Evolutionary conservation across 495 filamentous ascomycete genomes (phyloP).

Genomic region (Neurospora tetrasperma): DNA sequence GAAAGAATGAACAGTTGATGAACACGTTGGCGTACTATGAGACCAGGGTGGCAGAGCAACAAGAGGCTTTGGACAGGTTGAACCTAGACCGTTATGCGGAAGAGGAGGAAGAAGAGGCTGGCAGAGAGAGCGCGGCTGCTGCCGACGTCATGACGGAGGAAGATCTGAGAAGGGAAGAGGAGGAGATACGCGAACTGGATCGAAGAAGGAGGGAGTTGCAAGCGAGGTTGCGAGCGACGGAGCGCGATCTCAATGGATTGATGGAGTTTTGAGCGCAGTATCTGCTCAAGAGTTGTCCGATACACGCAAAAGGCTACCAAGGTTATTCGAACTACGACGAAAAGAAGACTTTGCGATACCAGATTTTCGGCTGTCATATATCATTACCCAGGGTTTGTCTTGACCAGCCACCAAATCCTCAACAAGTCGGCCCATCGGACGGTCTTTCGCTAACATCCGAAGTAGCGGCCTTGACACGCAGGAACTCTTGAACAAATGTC

Average conservation of each 20-base stretch:
- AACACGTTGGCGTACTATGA: conserved; percentile 73
- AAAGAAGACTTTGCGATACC: neutral
- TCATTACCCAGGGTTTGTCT: neutral
- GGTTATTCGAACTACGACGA: neutral
- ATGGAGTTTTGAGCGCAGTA: conserved; percentile 23
- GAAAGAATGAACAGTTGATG: conserved; percentile 60
- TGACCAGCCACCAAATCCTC: neutral
- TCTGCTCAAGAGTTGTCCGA: neutral
- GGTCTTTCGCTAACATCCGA: conserved; percentile 7
- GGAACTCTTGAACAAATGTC: conserved; percentile 47
- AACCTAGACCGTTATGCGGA: conserved; percentile 44
- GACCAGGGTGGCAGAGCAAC: conserved; percentile 65
- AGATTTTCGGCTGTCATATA: neutral
- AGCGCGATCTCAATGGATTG: conserved; percentile 65
- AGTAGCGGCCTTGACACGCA: conserved; percentile 32
- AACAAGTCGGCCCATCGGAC: conserved; percentile 5
- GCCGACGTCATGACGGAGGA: conserved; percentile 55
- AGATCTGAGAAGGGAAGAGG: conserved; percentile 66
- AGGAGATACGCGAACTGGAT: conserved; percentile 69
- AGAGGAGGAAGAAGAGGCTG: conserved; percentile 33
- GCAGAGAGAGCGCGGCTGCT: conserved; percentile 28
- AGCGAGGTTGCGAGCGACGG: conserved; percentile 67
- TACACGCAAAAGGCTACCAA: neutral
- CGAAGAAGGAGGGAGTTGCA: conserved; percentile 67
- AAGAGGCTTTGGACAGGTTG: conserved; percentile 61